A percentile compares a stretch with the other conserved stretches of the same genome.
Evolutionary conservation across 1,139 yeast genomes (phyloP).

Genomic region (Diutina pseudorugosa): DNA sequence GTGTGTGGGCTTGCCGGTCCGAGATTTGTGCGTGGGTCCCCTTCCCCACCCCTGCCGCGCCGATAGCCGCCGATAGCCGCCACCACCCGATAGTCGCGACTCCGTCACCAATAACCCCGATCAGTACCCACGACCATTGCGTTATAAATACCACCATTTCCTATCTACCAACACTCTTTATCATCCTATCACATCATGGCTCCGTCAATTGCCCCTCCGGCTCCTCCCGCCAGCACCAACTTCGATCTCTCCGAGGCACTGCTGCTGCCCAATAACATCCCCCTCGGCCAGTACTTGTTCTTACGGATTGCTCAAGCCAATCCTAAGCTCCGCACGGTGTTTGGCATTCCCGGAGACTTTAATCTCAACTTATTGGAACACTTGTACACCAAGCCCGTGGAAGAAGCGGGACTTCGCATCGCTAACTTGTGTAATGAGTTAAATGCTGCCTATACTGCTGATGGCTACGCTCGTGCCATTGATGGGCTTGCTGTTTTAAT

Average conservation of each 20-base stretch:
- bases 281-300: conserved; percentile 24
- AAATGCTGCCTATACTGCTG: conserved; percentile 58
- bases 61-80: conserved; percentile 1
- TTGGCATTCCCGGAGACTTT: conserved; percentile 34
- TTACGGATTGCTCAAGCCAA: conserved; percentile 24
- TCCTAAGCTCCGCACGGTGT: conserved; percentile 21
- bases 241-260: neutral
- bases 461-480: conserved; percentile 56
- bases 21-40: neutral
- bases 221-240: neutral
- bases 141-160: neutral
- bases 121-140: neutral
- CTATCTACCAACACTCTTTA: neutral
- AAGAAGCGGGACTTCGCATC: conserved; percentile 6
- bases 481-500: conserved; percentile 33
- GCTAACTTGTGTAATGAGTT: conserved; percentile 21
- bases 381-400: conserved; percentile 17
- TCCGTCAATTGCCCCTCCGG: neutral
- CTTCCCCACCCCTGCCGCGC: neutral
- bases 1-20: too few relatives aligned
- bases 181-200: neutral
- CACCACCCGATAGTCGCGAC: neutral
- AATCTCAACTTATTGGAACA: conserved; percentile 26
- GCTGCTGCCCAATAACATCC: neutral
- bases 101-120: neutral